Evolutionary conservation across 2,329 filamentous ascomycete genomes (phyloP).

Genomic region (Cladobotryum protrusum): DNA sequence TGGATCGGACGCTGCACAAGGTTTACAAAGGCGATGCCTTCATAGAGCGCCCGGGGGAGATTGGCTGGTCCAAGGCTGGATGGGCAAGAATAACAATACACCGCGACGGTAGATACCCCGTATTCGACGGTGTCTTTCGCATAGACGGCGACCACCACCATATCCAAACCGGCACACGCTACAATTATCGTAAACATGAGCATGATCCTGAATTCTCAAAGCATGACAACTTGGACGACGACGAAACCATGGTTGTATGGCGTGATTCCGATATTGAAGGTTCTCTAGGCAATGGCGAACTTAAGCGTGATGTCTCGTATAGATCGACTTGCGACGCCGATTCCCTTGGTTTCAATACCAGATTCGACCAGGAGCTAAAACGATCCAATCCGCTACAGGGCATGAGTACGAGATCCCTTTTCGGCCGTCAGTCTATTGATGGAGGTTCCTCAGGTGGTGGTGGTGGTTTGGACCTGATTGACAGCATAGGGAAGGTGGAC

Average conservation of each 20-base stretch:
- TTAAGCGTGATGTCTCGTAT: constrained; percentile 52
- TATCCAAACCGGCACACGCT: constrained; percentile 69
- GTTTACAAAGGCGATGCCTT: constrained; percentile 80
- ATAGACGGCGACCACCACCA: constrained; percentile 80
- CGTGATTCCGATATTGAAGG: constrained; percentile 75
- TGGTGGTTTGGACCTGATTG: constrained; percentile 64
- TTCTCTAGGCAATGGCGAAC: constrained; percentile 44
- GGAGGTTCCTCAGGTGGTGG: constrained; percentile 65
- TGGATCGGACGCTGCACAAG: constrained; percentile 68
- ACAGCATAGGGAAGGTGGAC: constrained; percentile 71
- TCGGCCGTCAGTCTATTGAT: constrained; percentile 68
- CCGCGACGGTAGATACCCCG: constrained; percentile 66
- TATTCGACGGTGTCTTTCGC: constrained; percentile 88
- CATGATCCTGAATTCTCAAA: constrained; percentile 61
- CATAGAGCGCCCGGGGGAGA: constrained; percentile 52
- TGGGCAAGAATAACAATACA: constrained; percentile 80
- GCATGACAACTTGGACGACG: constrained; percentile 38
- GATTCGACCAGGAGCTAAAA: constrained; percentile 58
- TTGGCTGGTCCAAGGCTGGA: constrained; percentile 71
- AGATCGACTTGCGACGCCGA: constrained; percentile 65
- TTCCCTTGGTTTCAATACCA: constrained; percentile 70
- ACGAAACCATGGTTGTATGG: constrained; percentile 85
- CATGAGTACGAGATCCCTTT: constrained; percentile 58
- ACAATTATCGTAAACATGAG: constrained; percentile 62
- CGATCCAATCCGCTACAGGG: constrained; percentile 50